These are phyloP conservation scores for Tetrahymena elliotti DNA, from an alignment of 73 alveolate species.

Conservation along the genomic window DNA sequence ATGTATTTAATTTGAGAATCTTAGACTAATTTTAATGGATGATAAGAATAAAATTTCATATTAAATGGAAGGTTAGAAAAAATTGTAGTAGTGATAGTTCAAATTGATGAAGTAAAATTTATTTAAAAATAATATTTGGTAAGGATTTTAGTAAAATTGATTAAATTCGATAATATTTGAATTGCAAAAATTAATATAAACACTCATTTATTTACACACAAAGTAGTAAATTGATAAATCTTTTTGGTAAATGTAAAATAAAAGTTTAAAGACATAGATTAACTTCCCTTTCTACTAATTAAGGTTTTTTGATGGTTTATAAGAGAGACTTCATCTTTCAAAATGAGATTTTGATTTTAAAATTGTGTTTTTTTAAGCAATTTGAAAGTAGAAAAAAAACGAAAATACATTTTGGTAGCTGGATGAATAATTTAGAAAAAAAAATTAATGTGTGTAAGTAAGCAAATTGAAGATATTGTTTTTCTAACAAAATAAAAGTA, in stretches of 20 bases:
- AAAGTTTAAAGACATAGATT: too few species aligned
- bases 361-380: too few species aligned
- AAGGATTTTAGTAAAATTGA: not conserved
- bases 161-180: not conserved
- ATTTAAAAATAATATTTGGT: not conserved
- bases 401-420: not conserved
- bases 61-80: too few species aligned
- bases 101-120: not conserved
- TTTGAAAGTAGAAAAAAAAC: not conserved
- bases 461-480: not conserved
- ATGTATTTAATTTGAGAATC: too few species aligned
- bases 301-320: too few species aligned
- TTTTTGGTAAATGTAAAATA: not conserved
- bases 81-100: too few species aligned
- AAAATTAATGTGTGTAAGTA: not conserved
- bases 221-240: not conserved
- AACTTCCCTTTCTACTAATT: too few species aligned
- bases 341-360: too few species aligned
- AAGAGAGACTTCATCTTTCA: too few species aligned
- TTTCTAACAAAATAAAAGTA: not conserved
- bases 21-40: too few species aligned
- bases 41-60: too few species aligned
- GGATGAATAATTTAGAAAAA: not conserved
- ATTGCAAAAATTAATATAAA: too few species aligned
- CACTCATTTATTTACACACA: not conserved